These are phyloP conservation scores for Pythium volutum DNA, from an alignment of 352 stramenopile genomes.

Conservation along the genomic window DNA sequence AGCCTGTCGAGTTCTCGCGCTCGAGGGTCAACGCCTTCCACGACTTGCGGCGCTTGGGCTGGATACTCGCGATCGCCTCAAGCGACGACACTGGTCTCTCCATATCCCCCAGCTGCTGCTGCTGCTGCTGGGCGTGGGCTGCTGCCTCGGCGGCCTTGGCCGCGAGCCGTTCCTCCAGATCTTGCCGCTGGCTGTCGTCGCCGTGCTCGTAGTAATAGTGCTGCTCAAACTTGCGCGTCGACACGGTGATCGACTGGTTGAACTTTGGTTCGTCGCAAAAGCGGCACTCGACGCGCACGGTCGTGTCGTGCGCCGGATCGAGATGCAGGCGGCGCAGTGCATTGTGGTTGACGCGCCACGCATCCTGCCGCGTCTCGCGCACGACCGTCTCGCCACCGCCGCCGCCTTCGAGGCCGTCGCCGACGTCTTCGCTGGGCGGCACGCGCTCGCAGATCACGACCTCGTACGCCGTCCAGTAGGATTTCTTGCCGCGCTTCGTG, in stretches of 20 bases:
- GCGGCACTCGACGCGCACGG: constrained; percentile 26
- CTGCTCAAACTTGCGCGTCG: constrained; percentile 29
- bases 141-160: constrained; percentile 3
- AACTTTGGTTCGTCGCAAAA: constrained; percentile 25
- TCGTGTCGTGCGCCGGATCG: constrained; percentile 15
- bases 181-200: constrained; percentile 16
- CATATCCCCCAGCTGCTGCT: background rate
- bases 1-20: background rate
- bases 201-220: constrained; percentile 25
- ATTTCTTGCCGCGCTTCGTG: constrained; percentile 31
- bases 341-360: constrained; percentile 29
- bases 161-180: constrained; percentile 8
- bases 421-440: background rate
- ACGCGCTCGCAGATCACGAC: constrained; percentile 24
- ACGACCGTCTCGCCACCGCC: background rate
- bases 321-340: constrained; percentile 25
- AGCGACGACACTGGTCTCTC: background rate
- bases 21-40: constrained; percentile 15
- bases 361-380: constrained; percentile 26
- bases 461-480: constrained; percentile 30
- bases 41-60: constrained; percentile 16
- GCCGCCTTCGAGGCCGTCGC: background rate
- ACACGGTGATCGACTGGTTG: constrained; percentile 30
- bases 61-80: background rate
- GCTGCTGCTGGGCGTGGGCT: too few species aligned